These are phyloP conservation scores for Raffaelea deltoideospora DNA, from an alignment of 2,329 filamentous ascomycete genomes.

Conservation along the genomic window DNA sequence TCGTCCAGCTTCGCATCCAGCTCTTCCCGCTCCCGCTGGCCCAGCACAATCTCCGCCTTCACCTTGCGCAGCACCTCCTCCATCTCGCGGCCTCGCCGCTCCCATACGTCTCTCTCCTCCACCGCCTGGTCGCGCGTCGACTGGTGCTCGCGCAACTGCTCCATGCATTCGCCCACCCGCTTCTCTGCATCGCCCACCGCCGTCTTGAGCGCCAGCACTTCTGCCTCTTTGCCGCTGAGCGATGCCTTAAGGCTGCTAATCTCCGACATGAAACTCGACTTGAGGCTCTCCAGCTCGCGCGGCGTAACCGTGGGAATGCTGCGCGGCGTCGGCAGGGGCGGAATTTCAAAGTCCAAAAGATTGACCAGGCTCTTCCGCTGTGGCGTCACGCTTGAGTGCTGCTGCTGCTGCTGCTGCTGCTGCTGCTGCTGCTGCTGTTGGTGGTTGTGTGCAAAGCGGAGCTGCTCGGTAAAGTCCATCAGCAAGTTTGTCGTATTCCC, in stretches of 20 bases:
- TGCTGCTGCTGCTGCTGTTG: conserved; percentile 23
- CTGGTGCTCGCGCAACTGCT: conserved; percentile 67
- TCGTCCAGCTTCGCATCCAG: conserved; percentile 63
- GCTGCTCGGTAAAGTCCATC: conserved; percentile 74
- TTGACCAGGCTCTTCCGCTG: conserved; percentile 42
- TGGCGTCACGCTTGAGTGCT: conserved; percentile 21
- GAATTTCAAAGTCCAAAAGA: conserved; percentile 80
- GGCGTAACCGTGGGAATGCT: conserved; percentile 85
- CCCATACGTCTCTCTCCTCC: conserved; percentile 68
- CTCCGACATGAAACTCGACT: conserved; percentile 79
- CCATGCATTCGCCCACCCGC: conserved; percentile 72
- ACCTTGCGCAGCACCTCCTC: conserved; percentile 66
- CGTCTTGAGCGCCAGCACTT: conserved; percentile 73
- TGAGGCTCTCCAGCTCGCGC: conserved; percentile 81
- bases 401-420: not conserved
- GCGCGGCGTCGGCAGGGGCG: conserved; percentile 82
- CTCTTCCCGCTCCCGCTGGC: conserved; percentile 68
- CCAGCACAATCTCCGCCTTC: conserved; percentile 63
- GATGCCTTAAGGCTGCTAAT: conserved; percentile 90
- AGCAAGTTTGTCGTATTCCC: conserved; percentile 62
- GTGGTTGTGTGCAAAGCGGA: conserved; percentile 27
- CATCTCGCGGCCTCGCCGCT: conserved; percentile 72
- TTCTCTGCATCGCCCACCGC: conserved; percentile 84
- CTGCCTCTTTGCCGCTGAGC: conserved; percentile 82
- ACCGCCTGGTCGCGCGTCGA: conserved; percentile 54